A percentile compares a stretch with the other conserved stretches of the same genome.
phyloP scores from a whole-genome alignment of 2,329 filamentous ascomycete species.

The Capronia coronata region DNA sequence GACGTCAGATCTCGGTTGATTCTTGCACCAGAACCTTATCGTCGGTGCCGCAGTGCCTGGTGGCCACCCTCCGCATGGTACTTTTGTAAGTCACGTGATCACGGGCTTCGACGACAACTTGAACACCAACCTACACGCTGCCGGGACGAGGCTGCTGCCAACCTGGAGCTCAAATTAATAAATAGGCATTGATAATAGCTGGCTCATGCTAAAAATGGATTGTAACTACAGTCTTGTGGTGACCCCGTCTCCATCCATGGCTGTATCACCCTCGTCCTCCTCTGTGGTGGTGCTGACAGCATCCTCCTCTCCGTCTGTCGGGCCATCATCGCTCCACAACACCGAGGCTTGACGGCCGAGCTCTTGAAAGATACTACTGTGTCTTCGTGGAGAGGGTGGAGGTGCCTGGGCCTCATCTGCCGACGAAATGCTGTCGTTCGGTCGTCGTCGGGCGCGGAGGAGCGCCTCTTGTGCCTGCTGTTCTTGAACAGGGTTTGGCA shows the following conservation, averaged over 20 bases:
- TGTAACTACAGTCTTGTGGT: background rate
- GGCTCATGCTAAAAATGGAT: constrained; percentile 7
- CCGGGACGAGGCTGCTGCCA: background rate
- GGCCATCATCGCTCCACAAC: constrained; percentile 43
- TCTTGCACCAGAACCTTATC: constrained; percentile 22
- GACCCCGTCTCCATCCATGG: background rate
- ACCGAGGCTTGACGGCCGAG: constrained; percentile 43
- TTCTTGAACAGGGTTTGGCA: constrained; percentile 19
- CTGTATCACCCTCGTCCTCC: constrained; percentile 32
- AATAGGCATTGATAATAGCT: background rate
- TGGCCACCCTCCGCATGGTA: constrained; percentile 13
- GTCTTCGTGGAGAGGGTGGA: constrained; percentile 14
- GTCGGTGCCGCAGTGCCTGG: constrained; percentile 11
- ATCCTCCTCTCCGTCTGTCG: constrained; percentile 38
- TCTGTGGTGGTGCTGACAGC: constrained; percentile 42
- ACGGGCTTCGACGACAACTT: background rate
- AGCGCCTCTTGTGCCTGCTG: constrained; percentile 19
- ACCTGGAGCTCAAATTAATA: too few species aligned
- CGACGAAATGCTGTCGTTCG: constrained; percentile 14
- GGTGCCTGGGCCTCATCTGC: constrained; percentile 5
- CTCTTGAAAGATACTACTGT: constrained; percentile 38
- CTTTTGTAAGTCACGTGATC: constrained; percentile 28
- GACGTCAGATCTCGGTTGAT: constrained; percentile 28
- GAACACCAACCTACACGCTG: background rate
- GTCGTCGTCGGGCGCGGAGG: constrained; percentile 15